Base-by-base conservation (phyloP, 345 rosid species). In the Eucalyptus regnans region DNA sequence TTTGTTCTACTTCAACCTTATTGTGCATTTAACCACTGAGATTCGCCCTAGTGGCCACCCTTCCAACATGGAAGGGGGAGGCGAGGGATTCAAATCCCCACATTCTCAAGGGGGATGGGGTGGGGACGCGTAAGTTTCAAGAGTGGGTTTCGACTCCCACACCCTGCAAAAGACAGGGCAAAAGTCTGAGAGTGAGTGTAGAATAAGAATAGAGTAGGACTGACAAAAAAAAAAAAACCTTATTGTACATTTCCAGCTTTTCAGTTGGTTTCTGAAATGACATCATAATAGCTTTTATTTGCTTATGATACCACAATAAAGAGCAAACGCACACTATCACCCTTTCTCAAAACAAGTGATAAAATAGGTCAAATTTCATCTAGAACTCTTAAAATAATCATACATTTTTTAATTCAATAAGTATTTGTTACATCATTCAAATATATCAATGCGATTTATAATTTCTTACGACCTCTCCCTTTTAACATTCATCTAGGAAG, bases 221-320 rank as follows among this genome's bases (percentile, higher is more conserved):
- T n/a, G n/a, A n/a, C n/a, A n/a, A n/a, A n/a, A n/a, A n/a, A n/a
- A n/a, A n/a, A n/a, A n/a, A n/a, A 37, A 10, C 27, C 90, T 89
- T 60, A 52, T 54, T 80, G 29, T 87, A 83, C 13, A 87, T 51
- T 50, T 91, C 92, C 66, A 92, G 86, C 25, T 85, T 89, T 56
- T 92, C 89, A 85, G 87, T 87, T 87, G 92, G 89, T 68, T 91
- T 91, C 50, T 44, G 90, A 84, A 88, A 90, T 88, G 33, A 29
- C 68, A 62, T 62, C 68, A 27, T 12, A 62, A 12, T 62, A 29
- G 68, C 33, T 62, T 62, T 62, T 0, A 29, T 27, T 62, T 29
- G 8, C 68, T 62, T 5, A 23, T 23, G 14, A 58, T 58, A 58
- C 64, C n/a, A 58, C 64, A 58, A 58, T 5, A 60, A 25, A 60